Percentiles rank a stretch among this genome's conserved stretches.
Conservation (phyloP, 2,329 filamentous ascomycete species). For the Emericellopsis atlantica region DNA sequence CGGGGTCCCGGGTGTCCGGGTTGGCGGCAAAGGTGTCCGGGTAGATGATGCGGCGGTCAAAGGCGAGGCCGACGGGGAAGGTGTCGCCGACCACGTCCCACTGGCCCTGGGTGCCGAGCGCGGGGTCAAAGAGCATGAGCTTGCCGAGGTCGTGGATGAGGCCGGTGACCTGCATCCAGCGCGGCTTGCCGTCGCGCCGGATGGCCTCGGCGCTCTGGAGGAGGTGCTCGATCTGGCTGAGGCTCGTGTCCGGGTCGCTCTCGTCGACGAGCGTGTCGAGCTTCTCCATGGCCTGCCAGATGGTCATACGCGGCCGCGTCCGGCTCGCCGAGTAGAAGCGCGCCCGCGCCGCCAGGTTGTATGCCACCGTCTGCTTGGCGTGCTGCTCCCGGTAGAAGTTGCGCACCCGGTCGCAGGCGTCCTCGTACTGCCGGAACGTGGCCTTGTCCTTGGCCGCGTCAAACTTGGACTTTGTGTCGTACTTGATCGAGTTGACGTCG, state of each 20-base stretch:
- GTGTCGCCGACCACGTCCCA: constrained; percentile 91
- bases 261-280: constrained; percentile 86
- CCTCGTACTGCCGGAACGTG: constrained; percentile 71
- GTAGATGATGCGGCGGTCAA: constrained; percentile 69
- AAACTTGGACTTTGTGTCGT: constrained; percentile 46
- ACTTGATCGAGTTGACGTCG: constrained; percentile 41
- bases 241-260: constrained; percentile 77
- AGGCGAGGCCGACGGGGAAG: constrained; percentile 66
- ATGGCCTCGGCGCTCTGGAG: constrained; percentile 85
- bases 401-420: constrained; percentile 74
- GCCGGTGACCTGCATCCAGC: constrained; percentile 71
- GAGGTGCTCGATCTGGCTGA: constrained; percentile 82
- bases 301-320: constrained; percentile 56
- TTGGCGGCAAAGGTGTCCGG: constrained; percentile 65
- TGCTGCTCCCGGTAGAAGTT: constrained; percentile 70
- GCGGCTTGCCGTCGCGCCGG: constrained; percentile 68
- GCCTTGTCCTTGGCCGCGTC: constrained; percentile 68
- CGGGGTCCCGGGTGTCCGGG: constrained; percentile 56
- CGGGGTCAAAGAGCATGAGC: constrained; percentile 65
- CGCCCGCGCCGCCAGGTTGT: constrained; percentile 69
- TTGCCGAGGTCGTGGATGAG: constrained; percentile 74
- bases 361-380: constrained; percentile 63
- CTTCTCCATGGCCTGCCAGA: constrained; percentile 90
- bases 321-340: constrained; percentile 45
- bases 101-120: constrained; percentile 56